A percentile compares a stretch with the other conserved stretches of the same genome.
phyloP scores from a whole-genome alignment of 345 rosid species.

The Schrenkiella parvula region DNA sequence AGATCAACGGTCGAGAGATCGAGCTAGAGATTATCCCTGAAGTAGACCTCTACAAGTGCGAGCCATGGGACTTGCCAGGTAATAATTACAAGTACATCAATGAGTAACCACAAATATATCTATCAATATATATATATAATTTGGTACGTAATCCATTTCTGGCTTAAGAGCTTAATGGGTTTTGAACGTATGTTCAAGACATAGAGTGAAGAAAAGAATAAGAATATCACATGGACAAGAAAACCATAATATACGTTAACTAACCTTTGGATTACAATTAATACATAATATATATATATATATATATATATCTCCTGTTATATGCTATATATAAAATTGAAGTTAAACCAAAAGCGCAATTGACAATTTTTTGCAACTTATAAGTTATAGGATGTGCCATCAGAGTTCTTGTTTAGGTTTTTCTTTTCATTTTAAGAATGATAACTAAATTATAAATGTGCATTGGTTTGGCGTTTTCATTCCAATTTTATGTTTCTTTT shows the following conservation, averaged over 20 bases:
- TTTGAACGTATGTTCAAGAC: not conserved
- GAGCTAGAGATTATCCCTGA: constrained; percentile 72
- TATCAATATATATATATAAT: not conserved
- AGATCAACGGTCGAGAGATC: constrained; percentile 60
- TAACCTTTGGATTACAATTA: too few relatives aligned
- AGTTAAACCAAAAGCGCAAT: not conserved
- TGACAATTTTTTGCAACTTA: not conserved
- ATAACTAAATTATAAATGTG: not conserved
- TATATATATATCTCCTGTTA: too few relatives aligned
- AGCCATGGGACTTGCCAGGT: constrained; percentile 92
- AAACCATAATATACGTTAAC: constrained; percentile 9
- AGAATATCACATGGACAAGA: constrained; percentile 18
- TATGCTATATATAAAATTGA: not conserved
- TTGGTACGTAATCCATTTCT: not conserved
- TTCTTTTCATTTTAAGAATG: not conserved
- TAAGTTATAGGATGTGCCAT: not conserved
- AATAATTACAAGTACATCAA: not conserved
- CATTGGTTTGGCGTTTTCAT: not conserved
- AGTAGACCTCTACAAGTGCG: constrained; percentile 81
- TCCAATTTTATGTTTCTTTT: too few relatives aligned
- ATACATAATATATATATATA: too few relatives aligned
- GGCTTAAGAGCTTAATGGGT: constrained; percentile 1
- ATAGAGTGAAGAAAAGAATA: constrained; percentile 23
- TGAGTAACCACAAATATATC: not conserved
- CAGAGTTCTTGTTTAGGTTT: not conserved